Conservation (phyloP, 139 green algal species). For the Ostreobium quekettii region DNA sequence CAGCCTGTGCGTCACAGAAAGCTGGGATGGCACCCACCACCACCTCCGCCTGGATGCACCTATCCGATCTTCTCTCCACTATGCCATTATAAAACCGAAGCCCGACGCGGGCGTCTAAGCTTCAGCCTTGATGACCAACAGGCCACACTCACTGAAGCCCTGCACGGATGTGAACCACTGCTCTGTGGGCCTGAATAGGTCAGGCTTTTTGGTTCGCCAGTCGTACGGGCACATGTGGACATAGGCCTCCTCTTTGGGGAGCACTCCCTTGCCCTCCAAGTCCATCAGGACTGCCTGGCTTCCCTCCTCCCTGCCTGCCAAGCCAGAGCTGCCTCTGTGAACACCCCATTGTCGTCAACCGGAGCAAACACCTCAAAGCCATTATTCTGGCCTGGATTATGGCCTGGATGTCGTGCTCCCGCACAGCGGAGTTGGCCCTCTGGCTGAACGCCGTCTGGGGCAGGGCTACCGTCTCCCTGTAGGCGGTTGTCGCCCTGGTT, state of each 20-base stretch:
- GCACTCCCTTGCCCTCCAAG: constrained; percentile 41
- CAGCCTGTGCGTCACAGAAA: constrained; percentile 88
- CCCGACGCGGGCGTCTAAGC: constrained; percentile 74
- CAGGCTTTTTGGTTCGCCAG: constrained; percentile 97
- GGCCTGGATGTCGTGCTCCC: constrained; percentile 92
- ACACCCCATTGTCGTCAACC: constrained; percentile 86
- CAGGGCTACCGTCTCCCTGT: constrained; percentile 79
- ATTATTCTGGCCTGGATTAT: constrained; percentile 72
- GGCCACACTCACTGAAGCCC: constrained; percentile 62
- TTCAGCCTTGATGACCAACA: constrained; percentile 55
- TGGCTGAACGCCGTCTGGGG: constrained; percentile 87
- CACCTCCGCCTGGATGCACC: constrained; percentile 95
- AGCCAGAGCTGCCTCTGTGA: constrained; percentile 83
- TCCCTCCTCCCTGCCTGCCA: constrained; percentile 72
- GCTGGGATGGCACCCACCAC: constrained; percentile 97
- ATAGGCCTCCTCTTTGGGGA: constrained; percentile 86
- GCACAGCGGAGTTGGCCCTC: constrained; percentile 76
- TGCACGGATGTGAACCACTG: constrained; percentile 82
- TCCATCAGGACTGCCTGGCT: constrained; percentile 74
- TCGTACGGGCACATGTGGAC: constrained; percentile 99
- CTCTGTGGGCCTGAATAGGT: constrained; percentile 92
- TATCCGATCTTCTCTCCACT: constrained; percentile 80
- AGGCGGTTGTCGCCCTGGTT: constrained; percentile 23
- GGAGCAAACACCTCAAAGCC: constrained; percentile 83
- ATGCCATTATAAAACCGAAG: constrained; percentile 76